Base-by-base conservation (phyloP, 1,284 basidiomycete genomes). In the Ceratobasidium sp. region DNA sequence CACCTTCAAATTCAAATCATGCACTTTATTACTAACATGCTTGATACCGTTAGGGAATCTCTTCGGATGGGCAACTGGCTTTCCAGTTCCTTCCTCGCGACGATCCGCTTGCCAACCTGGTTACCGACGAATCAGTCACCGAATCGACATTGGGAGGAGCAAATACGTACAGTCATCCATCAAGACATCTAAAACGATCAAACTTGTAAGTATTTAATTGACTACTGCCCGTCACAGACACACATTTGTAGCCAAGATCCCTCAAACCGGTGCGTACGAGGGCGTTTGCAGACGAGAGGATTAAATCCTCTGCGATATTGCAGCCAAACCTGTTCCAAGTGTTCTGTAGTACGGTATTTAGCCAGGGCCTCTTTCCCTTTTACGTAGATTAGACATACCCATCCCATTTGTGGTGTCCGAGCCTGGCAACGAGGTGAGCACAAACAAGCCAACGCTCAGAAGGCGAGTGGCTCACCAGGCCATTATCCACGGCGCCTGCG, bases 1-100 rank as follows among this genome's bases (percentile, higher is more conserved):
- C 71, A 82, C 82, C 76, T 84, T 83, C 18, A 87, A 76, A 0
- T 83, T 84, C 69, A 85, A 70, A 10, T 75, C 76, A 73, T 84
- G 83, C 3, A 85, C 79, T 48, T 83, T 76, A 60, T 78, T 76
- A 8, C 82, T 77, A 9, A 86, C 76, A 16, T 74, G 76, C 64
- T 83, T 82, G 67, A 86, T 81, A 0, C 85, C 85, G 23, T 80
- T 80, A 0, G 85, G 85, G 72, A 86, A 87, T 58, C 80, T 81
- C 10, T 73, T 75, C 1, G 82, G 78, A 74, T 86, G 81, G 10
- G 77, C 76, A 12, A 78, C 59, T 3, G 81, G 79, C 36, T 74
- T 73, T 28, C 76, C 72, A 14, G 78, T 78, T 43, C 52, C 45
- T 14, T 64, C 73, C n/a, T 76, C 77, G 39, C 73, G 72, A 9